A percentile compares a stretch with the other conserved stretches of the same genome.
Conservation (phyloP, 2,329 filamentous ascomycete species). For the Calonectria naviculata region DNA sequence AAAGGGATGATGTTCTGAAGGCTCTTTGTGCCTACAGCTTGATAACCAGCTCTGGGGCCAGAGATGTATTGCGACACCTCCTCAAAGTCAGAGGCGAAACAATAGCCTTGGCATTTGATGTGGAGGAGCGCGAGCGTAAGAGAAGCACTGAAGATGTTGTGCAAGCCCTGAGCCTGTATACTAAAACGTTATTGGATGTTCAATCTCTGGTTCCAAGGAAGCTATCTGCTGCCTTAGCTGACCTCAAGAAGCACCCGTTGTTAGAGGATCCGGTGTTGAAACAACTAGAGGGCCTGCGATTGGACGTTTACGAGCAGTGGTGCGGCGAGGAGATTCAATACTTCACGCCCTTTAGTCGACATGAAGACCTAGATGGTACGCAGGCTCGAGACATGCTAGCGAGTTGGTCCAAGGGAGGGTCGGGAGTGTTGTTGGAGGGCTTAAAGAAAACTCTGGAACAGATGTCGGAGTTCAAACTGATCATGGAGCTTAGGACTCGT, state of each 20-base stretch:
- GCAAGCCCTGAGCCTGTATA: constrained; percentile 77
- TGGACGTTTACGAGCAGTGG: constrained; percentile 84
- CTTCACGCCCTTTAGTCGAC: constrained; percentile 88
- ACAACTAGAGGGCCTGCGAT: constrained; percentile 74
- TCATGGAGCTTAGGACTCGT: constrained; percentile 76
- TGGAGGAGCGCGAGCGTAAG: constrained; percentile 54
- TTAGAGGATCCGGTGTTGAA: constrained; percentile 77
- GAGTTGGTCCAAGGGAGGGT: constrained; percentile 72
- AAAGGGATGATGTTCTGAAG: constrained; percentile 71
- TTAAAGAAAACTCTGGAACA: constrained; percentile 68
- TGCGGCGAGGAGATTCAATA: constrained; percentile 84
- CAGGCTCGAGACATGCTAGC: constrained; percentile 71
- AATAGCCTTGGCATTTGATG: constrained; percentile 71
- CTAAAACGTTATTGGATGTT: constrained; percentile 81
- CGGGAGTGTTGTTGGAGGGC: constrained; percentile 69
- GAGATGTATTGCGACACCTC: constrained; percentile 83
- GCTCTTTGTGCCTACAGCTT: constrained; percentile 86
- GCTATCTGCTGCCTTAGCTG: constrained; percentile 75
- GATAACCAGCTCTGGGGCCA: constrained; percentile 81
- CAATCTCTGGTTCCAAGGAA: constrained; percentile 80
- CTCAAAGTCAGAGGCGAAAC: constrained; percentile 77
- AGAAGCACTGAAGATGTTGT: constrained; percentile 63
- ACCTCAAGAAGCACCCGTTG: constrained; percentile 76
- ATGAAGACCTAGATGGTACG: constrained; percentile 76
- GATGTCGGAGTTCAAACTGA: constrained; percentile 73